Conservation (phyloP, 1,284 basidiomycete species). For the Tilletia indica region DNA sequence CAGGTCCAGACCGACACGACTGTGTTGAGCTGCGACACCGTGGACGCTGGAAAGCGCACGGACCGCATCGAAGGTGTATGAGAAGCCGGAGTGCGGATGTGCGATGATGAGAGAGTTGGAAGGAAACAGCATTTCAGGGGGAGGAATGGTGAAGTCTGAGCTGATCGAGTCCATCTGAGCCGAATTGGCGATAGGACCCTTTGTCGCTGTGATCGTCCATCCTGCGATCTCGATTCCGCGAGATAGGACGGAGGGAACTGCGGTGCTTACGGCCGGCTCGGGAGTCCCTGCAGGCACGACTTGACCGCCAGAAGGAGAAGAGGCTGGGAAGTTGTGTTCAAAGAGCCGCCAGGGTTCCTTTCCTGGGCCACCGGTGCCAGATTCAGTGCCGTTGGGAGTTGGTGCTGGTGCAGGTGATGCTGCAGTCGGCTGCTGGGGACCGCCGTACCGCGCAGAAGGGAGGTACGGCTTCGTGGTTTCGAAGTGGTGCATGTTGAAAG, state of each 20-base stretch:
- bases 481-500: slow-evolving; percentile 2
- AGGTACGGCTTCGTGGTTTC: neutral
- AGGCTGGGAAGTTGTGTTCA: neutral
- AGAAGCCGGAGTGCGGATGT: slow-evolving; percentile 65
- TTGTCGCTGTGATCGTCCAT: slow-evolving; percentile 44
- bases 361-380: neutral
- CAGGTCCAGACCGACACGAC: slow-evolving; percentile 67
- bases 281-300: too few species aligned
- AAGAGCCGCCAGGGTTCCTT: neutral
- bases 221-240: slow-evolving; percentile 42
- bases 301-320: neutral
- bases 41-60: slow-evolving; percentile 72
- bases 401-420: too few species aligned
- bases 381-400: too few species aligned
- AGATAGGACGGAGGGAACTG: slow-evolving; percentile 2
- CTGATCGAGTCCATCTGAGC: slow-evolving; percentile 62
- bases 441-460: too few species aligned
- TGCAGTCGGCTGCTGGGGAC: too few species aligned
- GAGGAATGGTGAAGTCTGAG: slow-evolving; percentile 73
- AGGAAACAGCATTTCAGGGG: slow-evolving; percentile 97
- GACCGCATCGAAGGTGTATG: slow-evolving; percentile 69
- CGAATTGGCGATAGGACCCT: slow-evolving; percentile 49
- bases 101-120: slow-evolving; percentile 71
- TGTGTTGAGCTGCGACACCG: slow-evolving; percentile 69
- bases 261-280: neutral